These are phyloP conservation scores for Mucor mucedo DNA, from an alignment of 371 early-diverging fungal genomes.

Conservation along the genomic window DNA sequence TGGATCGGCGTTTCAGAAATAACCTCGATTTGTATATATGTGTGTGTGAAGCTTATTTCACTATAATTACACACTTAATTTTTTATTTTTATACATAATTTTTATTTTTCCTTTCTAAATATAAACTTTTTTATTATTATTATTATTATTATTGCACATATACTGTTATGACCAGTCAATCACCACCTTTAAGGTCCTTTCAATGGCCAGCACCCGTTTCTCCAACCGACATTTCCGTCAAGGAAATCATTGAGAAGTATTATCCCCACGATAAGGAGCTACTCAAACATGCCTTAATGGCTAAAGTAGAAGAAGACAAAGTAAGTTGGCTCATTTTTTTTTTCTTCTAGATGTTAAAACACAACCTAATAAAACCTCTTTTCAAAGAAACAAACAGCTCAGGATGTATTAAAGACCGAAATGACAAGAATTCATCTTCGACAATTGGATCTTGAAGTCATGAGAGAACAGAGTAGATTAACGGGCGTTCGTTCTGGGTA, in stretches of 20 bases:
- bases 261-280: slow-evolving; percentile 47
- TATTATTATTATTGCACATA: slow-evolving; percentile 4
- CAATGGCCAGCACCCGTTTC: slow-evolving; percentile 34
- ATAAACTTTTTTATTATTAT: not conserved
- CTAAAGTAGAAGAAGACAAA: slow-evolving; percentile 61
- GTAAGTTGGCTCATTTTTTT: slow-evolving; percentile 20
- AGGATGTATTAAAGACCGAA: slow-evolving; percentile 40
- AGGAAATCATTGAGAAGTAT: slow-evolving; percentile 48
- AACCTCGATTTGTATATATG: not conserved
- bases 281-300: slow-evolving; percentile 47
- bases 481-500: slow-evolving; percentile 1
- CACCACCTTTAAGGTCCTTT: slow-evolving; percentile 24
- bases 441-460: slow-evolving; percentile 43
- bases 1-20: slow-evolving; percentile 8
- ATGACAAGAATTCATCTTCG: slow-evolving; percentile 41
- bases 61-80: not conserved
- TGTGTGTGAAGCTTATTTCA: not conserved
- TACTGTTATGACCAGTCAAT: not conserved
- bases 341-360: not conserved
- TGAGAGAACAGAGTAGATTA: slow-evolving; percentile 34
- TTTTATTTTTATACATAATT: not conserved
- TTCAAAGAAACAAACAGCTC: slow-evolving; percentile 45
- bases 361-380: not conserved
- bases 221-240: slow-evolving; percentile 41
- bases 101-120: not conserved